Evolutionary conservation across 2,329 filamentous ascomycete species (phyloP).

Genomic region (Calycina marina): DNA sequence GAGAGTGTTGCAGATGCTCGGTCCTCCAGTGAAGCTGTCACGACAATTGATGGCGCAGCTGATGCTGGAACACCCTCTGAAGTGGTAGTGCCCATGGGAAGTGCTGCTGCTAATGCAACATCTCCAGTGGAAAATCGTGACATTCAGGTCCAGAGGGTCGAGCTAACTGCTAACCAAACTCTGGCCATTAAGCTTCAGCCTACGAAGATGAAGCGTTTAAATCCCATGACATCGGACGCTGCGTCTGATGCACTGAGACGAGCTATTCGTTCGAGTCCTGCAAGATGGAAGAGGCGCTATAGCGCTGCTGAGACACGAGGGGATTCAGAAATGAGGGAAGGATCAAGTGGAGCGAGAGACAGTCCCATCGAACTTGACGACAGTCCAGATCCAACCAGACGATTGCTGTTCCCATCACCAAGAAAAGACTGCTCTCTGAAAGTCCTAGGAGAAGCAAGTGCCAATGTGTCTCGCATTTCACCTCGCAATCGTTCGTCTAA

Average conservation of each 20-base stretch:
- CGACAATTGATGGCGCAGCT: no score
- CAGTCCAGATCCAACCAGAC: slow-evolving; percentile 42
- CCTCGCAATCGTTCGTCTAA: slow-evolving; percentile 23
- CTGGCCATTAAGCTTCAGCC: slow-evolving; percentile 16
- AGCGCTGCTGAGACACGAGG: no score
- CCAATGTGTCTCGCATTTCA: slow-evolving; percentile 35
- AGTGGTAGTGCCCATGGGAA: no score
- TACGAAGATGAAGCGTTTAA: slow-evolving; percentile 14
- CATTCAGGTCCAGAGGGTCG: slow-evolving; percentile 1
- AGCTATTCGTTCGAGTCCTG: slow-evolving; percentile 24
- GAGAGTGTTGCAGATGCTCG: no score
- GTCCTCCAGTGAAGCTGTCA: slow-evolving; percentile 2
- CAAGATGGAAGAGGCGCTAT: slow-evolving; percentile 26
- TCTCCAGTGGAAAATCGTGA: background rate
- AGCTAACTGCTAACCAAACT: slow-evolving; percentile 5
- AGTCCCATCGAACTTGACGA: slow-evolving; percentile 40
- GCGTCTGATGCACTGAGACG: slow-evolving; percentile 19
- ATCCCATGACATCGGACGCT: slow-evolving; percentile 20
- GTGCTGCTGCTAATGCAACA: background rate
- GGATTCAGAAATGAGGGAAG: no score
- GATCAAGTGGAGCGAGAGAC: slow-evolving; percentile 38
- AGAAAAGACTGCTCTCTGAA: slow-evolving; percentile 49
- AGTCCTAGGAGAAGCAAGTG: slow-evolving; percentile 41
- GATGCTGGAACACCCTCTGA: no score
- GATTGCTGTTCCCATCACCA: slow-evolving; percentile 66